phyloP scores from a whole-genome alignment of 495 filamentous ascomycete genomes.

The Cudoniella acicularis region DNA sequence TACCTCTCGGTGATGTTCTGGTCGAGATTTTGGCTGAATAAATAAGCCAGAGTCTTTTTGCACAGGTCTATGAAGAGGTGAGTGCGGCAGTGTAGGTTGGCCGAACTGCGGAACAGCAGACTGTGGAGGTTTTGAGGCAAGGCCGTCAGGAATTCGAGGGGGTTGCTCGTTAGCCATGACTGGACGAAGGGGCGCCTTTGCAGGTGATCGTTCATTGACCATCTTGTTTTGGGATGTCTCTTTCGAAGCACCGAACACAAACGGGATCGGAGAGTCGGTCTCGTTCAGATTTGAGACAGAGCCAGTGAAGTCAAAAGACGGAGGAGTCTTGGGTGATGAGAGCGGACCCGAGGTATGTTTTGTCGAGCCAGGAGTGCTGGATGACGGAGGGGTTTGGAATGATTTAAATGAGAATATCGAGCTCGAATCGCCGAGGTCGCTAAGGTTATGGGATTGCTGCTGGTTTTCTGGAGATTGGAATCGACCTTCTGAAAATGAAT shows the following conservation, averaged over 20 bases:
- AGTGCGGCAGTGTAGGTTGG: constrained; percentile 21
- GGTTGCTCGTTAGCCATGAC: constrained; percentile 14
- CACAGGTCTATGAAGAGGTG: constrained; percentile 16
- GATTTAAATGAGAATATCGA: constrained; percentile 29
- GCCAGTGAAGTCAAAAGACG: constrained; percentile 12
- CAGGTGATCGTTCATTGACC: constrained; percentile 29
- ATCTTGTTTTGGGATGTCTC: constrained; percentile 13
- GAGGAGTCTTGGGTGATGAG: constrained; percentile 8
- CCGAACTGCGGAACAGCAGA: constrained; percentile 22
- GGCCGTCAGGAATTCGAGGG: not conserved
- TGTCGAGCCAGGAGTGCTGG: not conserved
- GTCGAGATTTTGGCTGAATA: constrained; percentile 22
- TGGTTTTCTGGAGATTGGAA: constrained; percentile 1
- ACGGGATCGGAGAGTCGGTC: constrained; percentile 14
- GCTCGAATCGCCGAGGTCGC: constrained; percentile 30
- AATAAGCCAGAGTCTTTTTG: constrained; percentile 18
- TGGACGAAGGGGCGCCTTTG: constrained; percentile 19
- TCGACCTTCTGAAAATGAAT: not conserved
- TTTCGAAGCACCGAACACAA: constrained; percentile 8
- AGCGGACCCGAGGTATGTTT: no score
- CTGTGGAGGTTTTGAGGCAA: constrained; percentile 3
- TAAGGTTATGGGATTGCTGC: not conserved
- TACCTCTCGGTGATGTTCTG: constrained; percentile 21
- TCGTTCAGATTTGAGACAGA: not conserved
- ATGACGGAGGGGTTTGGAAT: not conserved